These are phyloP conservation scores for Xylariaceae sp. DNA, from an alignment of 2,329 filamentous ascomycete species.

Conservation along the genomic window DNA sequence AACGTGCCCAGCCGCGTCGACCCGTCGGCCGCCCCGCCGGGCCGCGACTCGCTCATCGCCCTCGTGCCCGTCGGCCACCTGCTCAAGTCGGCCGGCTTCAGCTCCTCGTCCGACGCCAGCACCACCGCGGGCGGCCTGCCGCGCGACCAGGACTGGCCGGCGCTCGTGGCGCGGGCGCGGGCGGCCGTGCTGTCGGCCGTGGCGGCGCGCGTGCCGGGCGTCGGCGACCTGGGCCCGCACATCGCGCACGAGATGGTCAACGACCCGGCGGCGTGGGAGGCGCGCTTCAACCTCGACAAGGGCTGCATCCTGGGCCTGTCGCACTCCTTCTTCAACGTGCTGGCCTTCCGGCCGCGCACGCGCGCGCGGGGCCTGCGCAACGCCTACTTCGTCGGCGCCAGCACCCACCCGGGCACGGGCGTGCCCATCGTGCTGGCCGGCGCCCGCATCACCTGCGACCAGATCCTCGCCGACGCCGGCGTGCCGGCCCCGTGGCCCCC, in stretches of 20 bases:
- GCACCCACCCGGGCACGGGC: constrained; percentile 68
- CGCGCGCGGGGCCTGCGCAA: constrained; percentile 39
- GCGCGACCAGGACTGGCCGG: constrained; percentile 50
- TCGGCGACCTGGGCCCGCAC: constrained; percentile 34
- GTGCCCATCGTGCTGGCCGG: constrained; percentile 68
- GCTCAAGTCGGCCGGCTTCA: constrained; percentile 33
- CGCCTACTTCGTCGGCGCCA: constrained; percentile 67
- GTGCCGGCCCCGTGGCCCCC: constrained; percentile 24
- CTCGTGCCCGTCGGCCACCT: constrained; percentile 68
- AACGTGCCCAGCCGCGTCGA: constrained; percentile 68
- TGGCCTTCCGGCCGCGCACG: constrained; percentile 57
- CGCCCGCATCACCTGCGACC: constrained; percentile 48
- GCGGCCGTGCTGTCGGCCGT: constrained; percentile 55
- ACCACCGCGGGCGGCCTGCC: constrained; percentile 24
- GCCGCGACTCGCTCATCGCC: constrained; percentile 59
- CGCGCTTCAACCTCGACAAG: constrained; percentile 65
- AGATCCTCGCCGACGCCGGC: constrained; percentile 30
- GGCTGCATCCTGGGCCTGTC: constrained; percentile 66
- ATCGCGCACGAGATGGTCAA: constrained; percentile 59
- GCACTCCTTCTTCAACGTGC: constrained; percentile 67
- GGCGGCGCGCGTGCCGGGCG: constrained; percentile 50
- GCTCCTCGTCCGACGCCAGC: constrained; percentile 6
- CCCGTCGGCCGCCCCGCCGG: constrained; percentile 55
- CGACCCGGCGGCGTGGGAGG: constrained; percentile 57
- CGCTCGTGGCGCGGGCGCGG: constrained; percentile 52